phyloP scores from a whole-genome alignment of 371 early-diverging fungal species.

The Rhizopus microsporus region DNA sequence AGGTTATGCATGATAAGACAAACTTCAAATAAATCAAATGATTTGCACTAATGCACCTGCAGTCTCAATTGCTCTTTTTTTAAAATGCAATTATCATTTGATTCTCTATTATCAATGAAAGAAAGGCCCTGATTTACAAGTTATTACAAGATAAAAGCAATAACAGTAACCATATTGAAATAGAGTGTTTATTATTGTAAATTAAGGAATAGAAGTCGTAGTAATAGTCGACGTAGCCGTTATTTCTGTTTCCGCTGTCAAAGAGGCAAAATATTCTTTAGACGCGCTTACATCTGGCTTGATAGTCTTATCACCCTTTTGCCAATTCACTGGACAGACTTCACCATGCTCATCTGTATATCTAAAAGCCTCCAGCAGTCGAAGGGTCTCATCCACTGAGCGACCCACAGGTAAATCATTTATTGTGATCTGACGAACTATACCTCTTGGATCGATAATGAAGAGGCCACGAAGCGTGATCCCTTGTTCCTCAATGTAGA shows the following conservation, averaged over 20 bases:
- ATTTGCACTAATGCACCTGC: too few species aligned
- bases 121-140: too few species aligned
- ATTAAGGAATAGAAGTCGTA: too few species aligned
- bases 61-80: too few species aligned
- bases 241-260: neutral
- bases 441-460: slow-evolving; percentile 76
- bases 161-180: too few species aligned
- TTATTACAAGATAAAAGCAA: too few species aligned
- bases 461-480: slow-evolving; percentile 64
- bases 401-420: slow-evolving; percentile 82
- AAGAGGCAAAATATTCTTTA: slow-evolving; percentile 73
- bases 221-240: too few species aligned
- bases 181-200: too few species aligned
- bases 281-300: slow-evolving; percentile 72
- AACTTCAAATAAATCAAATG: too few species aligned
- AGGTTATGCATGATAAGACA: too few species aligned
- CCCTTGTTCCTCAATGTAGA: slow-evolving; percentile 68
- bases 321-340: slow-evolving; percentile 90
- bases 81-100: too few species aligned
- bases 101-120: too few species aligned
- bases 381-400: slow-evolving; percentile 71
- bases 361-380: slow-evolving; percentile 80
- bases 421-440: slow-evolving; percentile 56
- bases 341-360: slow-evolving; percentile 70
- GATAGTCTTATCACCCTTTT: slow-evolving; percentile 70